Evolutionary conservation across 768 basidiomycete genomes (phyloP).

Genomic region (Antrodiella citrinella): DNA sequence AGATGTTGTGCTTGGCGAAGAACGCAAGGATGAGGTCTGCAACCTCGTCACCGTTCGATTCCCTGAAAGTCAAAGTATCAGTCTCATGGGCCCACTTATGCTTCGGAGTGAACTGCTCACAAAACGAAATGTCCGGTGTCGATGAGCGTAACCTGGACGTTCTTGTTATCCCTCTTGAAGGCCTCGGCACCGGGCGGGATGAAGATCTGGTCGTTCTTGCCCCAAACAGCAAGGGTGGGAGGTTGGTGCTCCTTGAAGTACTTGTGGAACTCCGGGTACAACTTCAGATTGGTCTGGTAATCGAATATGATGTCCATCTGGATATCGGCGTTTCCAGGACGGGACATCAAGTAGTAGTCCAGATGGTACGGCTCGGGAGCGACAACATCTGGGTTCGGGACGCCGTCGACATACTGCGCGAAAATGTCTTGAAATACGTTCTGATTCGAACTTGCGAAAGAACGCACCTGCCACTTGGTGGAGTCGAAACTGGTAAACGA

Average conservation of each 20-base stretch:
- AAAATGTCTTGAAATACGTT: neutral
- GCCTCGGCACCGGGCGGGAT: slow-evolving; percentile 36
- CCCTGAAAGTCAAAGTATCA: slow-evolving; percentile 1
- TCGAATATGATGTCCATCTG: slow-evolving; percentile 36
- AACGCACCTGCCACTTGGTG: slow-evolving; percentile 26
- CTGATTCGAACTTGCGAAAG: neutral
- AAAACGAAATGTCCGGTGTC: slow-evolving; percentile 42
- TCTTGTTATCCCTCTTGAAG: slow-evolving; percentile 29
- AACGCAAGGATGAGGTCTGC: slow-evolving; percentile 23
- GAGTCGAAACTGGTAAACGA: slow-evolving; percentile 21
- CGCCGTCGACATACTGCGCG: slow-evolving; percentile 30
- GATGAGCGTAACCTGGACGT: slow-evolving; percentile 31
- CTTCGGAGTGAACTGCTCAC: too few species aligned
- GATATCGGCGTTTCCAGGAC: slow-evolving; percentile 31
- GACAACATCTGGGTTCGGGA: slow-evolving; percentile 27
- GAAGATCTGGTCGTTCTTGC: slow-evolving; percentile 37
- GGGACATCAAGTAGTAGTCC: slow-evolving; percentile 32
- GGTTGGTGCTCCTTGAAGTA: slow-evolving; percentile 33
- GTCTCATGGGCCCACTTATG: neutral
- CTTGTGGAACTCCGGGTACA: slow-evolving; percentile 38
- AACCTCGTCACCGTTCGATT: slow-evolving; percentile 28
- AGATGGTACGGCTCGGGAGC: slow-evolving; percentile 34
- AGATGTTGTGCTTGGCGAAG: slow-evolving; percentile 17
- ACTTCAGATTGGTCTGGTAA: slow-evolving; percentile 33
- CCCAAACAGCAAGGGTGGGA: slow-evolving; percentile 41